Evolutionary conservation across 257 asterid species (phyloP).

Genomic region (Solanum stenotomum): DNA sequence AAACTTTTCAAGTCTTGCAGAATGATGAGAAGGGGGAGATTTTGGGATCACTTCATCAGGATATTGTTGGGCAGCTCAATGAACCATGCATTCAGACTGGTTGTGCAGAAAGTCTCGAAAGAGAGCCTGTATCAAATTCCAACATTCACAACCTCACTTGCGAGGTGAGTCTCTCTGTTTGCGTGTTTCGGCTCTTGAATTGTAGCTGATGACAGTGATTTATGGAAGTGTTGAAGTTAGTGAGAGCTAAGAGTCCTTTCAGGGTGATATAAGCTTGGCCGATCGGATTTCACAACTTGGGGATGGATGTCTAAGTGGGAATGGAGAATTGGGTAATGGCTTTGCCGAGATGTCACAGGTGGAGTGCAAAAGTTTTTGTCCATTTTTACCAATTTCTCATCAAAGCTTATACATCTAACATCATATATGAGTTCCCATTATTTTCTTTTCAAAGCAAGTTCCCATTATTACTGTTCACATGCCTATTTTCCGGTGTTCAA

Average conservation of each 20-base stretch:
- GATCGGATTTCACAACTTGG: constrained; percentile 4
- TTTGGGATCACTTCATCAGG: neutral
- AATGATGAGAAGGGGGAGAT: neutral
- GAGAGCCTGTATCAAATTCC: neutral
- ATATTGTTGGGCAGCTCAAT: neutral
- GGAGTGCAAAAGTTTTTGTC: neutral
- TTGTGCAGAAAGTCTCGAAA: neutral
- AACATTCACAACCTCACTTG: neutral
- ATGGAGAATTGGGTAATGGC: neutral
- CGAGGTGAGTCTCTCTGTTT: constrained; percentile 7
- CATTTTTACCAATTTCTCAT: neutral
- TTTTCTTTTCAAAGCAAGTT: neutral
- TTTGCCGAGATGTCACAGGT: constrained; percentile 7
- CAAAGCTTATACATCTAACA: neutral
- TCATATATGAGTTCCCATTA: neutral
- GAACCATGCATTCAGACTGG: neutral
- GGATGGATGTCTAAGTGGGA: constrained; percentile 3
- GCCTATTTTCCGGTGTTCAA: neutral
- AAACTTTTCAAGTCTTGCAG: neutral
- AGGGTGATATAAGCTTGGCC: constrained; percentile 7
- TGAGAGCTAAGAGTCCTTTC: constrained; percentile 4
- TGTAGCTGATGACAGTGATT: neutral
- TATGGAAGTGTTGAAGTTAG: neutral
- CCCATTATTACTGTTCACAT: neutral
- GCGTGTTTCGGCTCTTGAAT: neutral